Conservation (phyloP, 306 rosid species). For the Cercis canadensis region DNA sequence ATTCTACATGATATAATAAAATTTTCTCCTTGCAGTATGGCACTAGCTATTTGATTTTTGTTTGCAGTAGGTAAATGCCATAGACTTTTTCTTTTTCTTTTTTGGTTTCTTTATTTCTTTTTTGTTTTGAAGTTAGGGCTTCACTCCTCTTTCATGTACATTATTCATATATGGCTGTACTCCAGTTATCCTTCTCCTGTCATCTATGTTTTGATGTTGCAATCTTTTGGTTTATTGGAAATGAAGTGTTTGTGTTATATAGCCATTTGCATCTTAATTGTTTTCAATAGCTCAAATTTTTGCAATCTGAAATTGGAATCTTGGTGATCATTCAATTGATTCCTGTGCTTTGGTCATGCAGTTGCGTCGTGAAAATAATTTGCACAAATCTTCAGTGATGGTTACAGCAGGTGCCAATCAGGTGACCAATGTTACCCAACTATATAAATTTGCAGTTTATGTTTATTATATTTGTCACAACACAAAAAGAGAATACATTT, state of each 20-base stretch:
- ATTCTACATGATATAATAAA: too few relatives aligned
- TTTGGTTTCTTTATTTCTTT: too few relatives aligned
- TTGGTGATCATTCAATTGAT: constrained; percentile 15
- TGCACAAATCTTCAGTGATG: constrained; percentile 91
- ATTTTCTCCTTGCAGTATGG: too few relatives aligned
- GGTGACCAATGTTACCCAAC: constrained; percentile 57
- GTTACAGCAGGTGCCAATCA: constrained; percentile 99
- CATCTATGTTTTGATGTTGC: neutral
- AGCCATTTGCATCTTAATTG: neutral
- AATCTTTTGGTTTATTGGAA: too few relatives aligned
- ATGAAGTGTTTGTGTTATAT: neutral
- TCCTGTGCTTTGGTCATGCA: constrained; percentile 48
- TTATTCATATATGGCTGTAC: neutral
- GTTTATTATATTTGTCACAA: constrained; percentile 19
- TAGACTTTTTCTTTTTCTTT: too few relatives aligned
- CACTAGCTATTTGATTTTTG: neutral
- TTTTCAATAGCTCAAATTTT: neutral
- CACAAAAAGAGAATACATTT: neutral
- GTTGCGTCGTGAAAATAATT: constrained; percentile 76
- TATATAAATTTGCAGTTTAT: constrained; percentile 22
- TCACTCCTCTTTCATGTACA: too few relatives aligned
- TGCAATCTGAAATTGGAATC: neutral
- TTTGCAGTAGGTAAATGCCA: too few relatives aligned
- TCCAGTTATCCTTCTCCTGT: neutral
- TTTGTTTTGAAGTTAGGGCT: too few relatives aligned